Evolutionary conservation across 73 alveolate genomes (phyloP), one percentile per base, ranked within the genome.

Genomic region (Paramecium octaurelia): DNA sequence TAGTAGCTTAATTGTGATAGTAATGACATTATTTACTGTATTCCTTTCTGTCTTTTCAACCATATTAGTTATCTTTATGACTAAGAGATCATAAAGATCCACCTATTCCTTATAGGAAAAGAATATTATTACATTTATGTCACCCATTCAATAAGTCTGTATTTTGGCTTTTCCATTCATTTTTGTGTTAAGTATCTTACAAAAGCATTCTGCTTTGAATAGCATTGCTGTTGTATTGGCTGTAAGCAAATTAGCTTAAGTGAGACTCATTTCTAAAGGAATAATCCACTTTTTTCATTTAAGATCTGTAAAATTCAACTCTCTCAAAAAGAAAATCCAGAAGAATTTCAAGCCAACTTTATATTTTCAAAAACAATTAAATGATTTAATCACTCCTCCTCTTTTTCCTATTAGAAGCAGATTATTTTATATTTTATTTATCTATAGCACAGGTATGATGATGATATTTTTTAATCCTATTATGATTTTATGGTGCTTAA

Each of bases 341-440:
- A 80, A 80, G 44, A 43, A 34, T 10, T 80, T 80, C 12, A 7
- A 27, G 3, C 50, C 70, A 2, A 23, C 21, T 5, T 24, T 1
- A 21, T 44, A 43, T n/a, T 80, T 80, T 48, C 12, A 80, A 48
- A 80, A 80, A 21, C 16, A 80, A 80, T 46, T 80, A 24, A 80
- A 80, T 29, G 8, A 80, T 10, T 44, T 44, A 43, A n/a, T 80
- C 11, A 43, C 91, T 42, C 91, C 91, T 43, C 43, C 70, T 80
- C 31, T 42, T 8, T 80, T 80, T 46, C 91, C 91, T 1, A 80
- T 80, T 3, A 80, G 91, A 80, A 80, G 91, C 29, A 80, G 91
- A 80, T 14, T 80, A 16, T 80, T 80, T 24, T 80, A 80, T 21
- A 43, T 42, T 23, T 46, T 80, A 21, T 80, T 42, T 24, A 80